Evolutionary conservation across 176 grass and related monocot species (phyloP), one percentile per base, ranked within the genome.

Genomic region (Zoysia japonica): DNA sequence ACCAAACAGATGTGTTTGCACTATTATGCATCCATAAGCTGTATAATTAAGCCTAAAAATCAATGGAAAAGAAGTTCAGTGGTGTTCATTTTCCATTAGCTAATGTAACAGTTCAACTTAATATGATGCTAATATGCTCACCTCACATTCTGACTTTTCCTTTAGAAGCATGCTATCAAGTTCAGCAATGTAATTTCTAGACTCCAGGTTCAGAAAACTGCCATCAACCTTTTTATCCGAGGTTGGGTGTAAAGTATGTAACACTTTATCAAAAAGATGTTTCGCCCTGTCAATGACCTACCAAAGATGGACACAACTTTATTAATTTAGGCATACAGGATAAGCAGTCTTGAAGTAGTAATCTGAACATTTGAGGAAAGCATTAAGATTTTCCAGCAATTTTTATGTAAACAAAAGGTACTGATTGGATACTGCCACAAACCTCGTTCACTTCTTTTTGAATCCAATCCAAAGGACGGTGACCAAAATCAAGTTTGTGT

Each of bases 381-480:
- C 59, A 73, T 62, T 81, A 35, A 37, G 17, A 15, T 56, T 82
- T 74, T 62, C 79, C 20, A 3, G 40, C n/a, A 66, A 54, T 50
- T 88, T 66, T 56, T 69, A 67, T 69, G 67, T 52, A 79, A 83
- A 86, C n/a, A 77, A 76, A 84, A 70, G 41, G 35, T 86, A 49
- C 20, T 61, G n/a, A 85, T 79, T 83, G n/a, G 15, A 19, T 66
- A 73, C 65, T 13, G 74, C 16, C 43, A 86, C 79, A 83, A n/a
- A 99, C 96, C 96, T 93, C 90, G 13, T 88, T 89, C 78, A 73
- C 84, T 89, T 99, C 96, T 79, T 88, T 93, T 48, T 87, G 78
- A 82, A 99, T 85, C 92, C 96, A 92, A 66, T 95, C 90, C 57
- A 90, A 86, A 82, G 87, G 90, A 74, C 85, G 83, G 84, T 95